Evolutionary conservation across 306 rosid genomes (phyloP).

Genomic region (Chamaecrista fasciculata): DNA sequence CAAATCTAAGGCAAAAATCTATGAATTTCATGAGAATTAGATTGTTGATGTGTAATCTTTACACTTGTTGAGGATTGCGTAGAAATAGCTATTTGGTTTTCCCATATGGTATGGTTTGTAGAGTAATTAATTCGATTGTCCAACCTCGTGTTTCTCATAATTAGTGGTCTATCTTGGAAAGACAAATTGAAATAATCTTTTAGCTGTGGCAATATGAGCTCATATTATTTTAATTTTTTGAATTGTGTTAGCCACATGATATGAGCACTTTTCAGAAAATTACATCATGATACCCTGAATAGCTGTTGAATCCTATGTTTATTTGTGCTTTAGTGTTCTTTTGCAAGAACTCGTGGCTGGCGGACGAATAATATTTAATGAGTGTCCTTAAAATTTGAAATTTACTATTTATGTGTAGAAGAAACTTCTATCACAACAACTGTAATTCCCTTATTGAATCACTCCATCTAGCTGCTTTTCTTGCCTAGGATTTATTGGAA

Average conservation of each 20-base stretch:
- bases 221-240: neutral
- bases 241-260: neutral
- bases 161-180: neutral
- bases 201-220: neutral
- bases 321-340: neutral
- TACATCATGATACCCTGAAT: neutral
- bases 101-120: neutral
- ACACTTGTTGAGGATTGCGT: neutral
- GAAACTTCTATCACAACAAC: neutral
- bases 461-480: neutral
- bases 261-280: neutral
- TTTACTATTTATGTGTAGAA: neutral
- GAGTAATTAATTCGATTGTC: neutral
- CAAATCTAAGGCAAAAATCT: neutral
- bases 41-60: neutral
- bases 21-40: constrained; percentile 1
- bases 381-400: neutral
- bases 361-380: neutral
- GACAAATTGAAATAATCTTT: neutral
- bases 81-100: constrained; percentile 1
- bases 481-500: neutral
- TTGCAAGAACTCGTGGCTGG: neutral
- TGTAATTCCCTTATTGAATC: neutral
- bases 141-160: neutral
- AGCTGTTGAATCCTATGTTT: neutral